Conservation (phyloP, 805 yeast species). For the Kodamaea lidongshanica region DNA sequence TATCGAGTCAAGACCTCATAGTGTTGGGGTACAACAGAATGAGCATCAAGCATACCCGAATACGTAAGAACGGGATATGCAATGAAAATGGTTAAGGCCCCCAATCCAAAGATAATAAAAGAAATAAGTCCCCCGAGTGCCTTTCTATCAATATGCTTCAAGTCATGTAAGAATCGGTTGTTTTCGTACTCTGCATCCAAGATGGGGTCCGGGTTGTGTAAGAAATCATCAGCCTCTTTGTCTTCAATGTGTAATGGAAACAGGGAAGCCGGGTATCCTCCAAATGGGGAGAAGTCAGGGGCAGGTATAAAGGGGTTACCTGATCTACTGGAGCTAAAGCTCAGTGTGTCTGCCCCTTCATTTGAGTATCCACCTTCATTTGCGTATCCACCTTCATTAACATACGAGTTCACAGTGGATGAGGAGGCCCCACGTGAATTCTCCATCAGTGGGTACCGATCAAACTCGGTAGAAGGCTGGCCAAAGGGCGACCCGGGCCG, state of each 20-base stretch:
- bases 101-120: slow-evolving; percentile 50
- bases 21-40: slow-evolving; percentile 20
- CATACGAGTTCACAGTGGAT: slow-evolving; percentile 9
- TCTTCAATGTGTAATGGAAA: slow-evolving; percentile 90
- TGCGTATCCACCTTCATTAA: slow-evolving; percentile 8
- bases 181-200: slow-evolving; percentile 83
- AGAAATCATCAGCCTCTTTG: slow-evolving; percentile 88
- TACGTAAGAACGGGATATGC: slow-evolving; percentile 79
- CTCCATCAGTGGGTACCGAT: slow-evolving; percentile 15
- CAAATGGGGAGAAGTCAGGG: slow-evolving; percentile 78
- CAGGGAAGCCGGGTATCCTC: slow-evolving; percentile 91
- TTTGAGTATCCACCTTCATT: slow-evolving; percentile 9
- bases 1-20: slow-evolving; percentile 45
- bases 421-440: slow-evolving; percentile 12
- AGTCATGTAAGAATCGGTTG: slow-evolving; percentile 56
- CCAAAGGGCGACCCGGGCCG: slow-evolving; percentile 4
- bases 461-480: slow-evolving; percentile 12
- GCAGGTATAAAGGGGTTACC: slow-evolving; percentile 39
- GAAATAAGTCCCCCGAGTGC: slow-evolving; percentile 61
- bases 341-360: too few species aligned
- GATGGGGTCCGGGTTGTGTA: slow-evolving; percentile 95
- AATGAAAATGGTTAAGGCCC: slow-evolving; percentile 63
- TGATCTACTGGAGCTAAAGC: slow-evolving; percentile 16
- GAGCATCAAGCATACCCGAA: slow-evolving; percentile 50
- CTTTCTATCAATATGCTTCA: slow-evolving; percentile 59